A percentile compares a stretch with the other conserved stretches of the same genome.
Conservation (phyloP, 108 stramenopile species). For the Cyclotella sp. region DNA sequence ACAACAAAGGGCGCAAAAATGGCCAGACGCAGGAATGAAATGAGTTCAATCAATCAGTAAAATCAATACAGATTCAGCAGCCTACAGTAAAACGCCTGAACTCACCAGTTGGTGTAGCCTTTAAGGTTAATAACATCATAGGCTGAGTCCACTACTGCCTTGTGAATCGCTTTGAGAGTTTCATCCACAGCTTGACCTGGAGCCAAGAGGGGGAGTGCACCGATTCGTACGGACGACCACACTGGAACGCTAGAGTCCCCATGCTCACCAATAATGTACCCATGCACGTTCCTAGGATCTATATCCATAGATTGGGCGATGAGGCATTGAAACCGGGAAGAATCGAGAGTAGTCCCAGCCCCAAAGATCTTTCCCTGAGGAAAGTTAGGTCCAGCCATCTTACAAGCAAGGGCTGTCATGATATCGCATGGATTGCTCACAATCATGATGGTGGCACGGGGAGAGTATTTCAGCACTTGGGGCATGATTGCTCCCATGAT, state of each 20-base stretch:
- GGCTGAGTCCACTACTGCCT: not conserved
- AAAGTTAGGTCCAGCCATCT: not conserved
- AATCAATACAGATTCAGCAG: no score
- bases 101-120: not conserved
- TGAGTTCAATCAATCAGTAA: no score
- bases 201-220: not conserved
- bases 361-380: not conserved
- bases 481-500: not conserved
- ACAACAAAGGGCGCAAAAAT: no score
- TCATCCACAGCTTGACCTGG: not conserved
- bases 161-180: not conserved
- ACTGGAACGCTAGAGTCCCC: constrained; percentile 1
- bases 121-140: constrained; percentile 1
- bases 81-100: not conserved
- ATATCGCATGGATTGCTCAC: constrained; percentile 2
- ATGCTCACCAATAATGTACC: not conserved
- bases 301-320: not conserved
- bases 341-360: not conserved
- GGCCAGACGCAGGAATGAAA: no score
- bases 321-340: not conserved
- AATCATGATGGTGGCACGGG: not conserved
- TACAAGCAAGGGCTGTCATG: not conserved
- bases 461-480: not conserved
- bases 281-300: not conserved
- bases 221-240: not conserved